Evolutionary conservation across 2,329 filamentous ascomycete species (phyloP).

Genomic region (Neofusicoccum sp.): DNA sequence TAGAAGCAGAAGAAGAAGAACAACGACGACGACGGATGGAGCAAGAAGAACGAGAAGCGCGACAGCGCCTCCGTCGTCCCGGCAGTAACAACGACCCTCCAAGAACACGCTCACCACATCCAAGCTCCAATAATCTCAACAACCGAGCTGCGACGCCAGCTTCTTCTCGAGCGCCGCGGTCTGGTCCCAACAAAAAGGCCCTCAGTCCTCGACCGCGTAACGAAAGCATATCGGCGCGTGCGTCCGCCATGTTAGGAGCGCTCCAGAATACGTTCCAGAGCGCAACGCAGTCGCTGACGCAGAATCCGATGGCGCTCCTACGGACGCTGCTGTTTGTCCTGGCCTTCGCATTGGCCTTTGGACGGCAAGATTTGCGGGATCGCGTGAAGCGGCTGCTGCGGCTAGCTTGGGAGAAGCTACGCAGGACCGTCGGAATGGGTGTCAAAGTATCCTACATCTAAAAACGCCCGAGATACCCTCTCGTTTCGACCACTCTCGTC

Average conservation of each 20-base stretch:
- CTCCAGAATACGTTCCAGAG: slow-evolving; percentile 55
- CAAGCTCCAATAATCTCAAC: slow-evolving; percentile 27
- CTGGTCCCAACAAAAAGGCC: slow-evolving; percentile 32
- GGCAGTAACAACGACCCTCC: slow-evolving; percentile 35
- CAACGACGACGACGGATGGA: slow-evolving; percentile 43
- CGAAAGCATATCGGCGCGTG: slow-evolving; percentile 8
- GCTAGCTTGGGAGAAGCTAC: slow-evolving; percentile 77
- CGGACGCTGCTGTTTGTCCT: slow-evolving; percentile 76
- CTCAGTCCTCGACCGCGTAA: slow-evolving; percentile 42
- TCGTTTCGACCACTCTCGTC: neutral
- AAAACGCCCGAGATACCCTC: neutral
- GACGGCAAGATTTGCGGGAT: slow-evolving; percentile 73
- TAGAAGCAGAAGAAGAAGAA: slow-evolving; percentile 45
- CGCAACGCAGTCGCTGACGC: slow-evolving; percentile 54
- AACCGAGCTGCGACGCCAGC: slow-evolving; percentile 24
- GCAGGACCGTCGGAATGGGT: slow-evolving; percentile 88
- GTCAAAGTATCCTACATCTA: slow-evolving; percentile 97
- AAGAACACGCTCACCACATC: slow-evolving; percentile 34
- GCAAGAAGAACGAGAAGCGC: slow-evolving; percentile 40
- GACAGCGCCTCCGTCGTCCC: slow-evolving; percentile 15
- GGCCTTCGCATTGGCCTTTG: slow-evolving; percentile 75
- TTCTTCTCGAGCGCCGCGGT: slow-evolving; percentile 1
- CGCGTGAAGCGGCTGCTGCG: slow-evolving; percentile 70
- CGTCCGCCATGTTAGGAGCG: slow-evolving; percentile 26
- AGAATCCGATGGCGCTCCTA: slow-evolving; percentile 58